phyloP scores from a whole-genome alignment of 768 basidiomycete genomes.

The Daedaleopsis nitida region DNA sequence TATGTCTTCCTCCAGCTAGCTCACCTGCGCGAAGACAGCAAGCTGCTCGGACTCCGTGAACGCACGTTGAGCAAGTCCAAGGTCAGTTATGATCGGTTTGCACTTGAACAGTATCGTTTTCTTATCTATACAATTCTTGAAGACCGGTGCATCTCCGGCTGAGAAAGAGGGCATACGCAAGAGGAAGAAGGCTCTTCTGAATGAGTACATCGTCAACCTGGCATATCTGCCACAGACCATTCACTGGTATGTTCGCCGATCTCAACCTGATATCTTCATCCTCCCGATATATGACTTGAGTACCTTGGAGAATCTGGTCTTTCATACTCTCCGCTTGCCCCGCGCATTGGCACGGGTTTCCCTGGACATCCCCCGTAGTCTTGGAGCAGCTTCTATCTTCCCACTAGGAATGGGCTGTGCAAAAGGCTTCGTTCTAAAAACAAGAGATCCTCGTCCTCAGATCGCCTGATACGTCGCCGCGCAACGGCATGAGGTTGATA shows the following conservation, averaged over 20 bases:
- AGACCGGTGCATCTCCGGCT: conserved; percentile 38
- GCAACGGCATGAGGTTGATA: not conserved
- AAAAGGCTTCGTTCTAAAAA: not conserved
- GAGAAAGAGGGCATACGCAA: conserved; percentile 60
- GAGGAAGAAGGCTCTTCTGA: conserved; percentile 69
- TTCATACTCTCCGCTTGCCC: no score
- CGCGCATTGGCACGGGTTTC: no score
- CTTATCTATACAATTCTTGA: not conserved
- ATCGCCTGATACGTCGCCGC: not conserved
- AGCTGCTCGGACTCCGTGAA: conserved; percentile 56
- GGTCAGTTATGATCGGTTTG: conserved; percentile 30
- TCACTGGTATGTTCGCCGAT: conserved; percentile 64
- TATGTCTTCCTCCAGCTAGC: conserved; percentile 79
- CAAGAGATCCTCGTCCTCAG: not conserved
- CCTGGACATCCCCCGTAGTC: no score
- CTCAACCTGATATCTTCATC: not conserved
- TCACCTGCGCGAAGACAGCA: conserved; percentile 69
- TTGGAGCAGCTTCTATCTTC: not conserved
- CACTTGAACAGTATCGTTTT: not conserved
- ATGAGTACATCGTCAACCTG: conserved; percentile 70
- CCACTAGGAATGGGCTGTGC: not conserved
- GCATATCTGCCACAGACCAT: conserved; percentile 81
- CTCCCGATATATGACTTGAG: not conserved
- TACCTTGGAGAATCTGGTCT: no score
- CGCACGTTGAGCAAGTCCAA: conserved; percentile 59